These are phyloP conservation scores for Phytopythium delawarense DNA, from an alignment of 352 stramenopile genomes.

Conservation along the genomic window DNA sequence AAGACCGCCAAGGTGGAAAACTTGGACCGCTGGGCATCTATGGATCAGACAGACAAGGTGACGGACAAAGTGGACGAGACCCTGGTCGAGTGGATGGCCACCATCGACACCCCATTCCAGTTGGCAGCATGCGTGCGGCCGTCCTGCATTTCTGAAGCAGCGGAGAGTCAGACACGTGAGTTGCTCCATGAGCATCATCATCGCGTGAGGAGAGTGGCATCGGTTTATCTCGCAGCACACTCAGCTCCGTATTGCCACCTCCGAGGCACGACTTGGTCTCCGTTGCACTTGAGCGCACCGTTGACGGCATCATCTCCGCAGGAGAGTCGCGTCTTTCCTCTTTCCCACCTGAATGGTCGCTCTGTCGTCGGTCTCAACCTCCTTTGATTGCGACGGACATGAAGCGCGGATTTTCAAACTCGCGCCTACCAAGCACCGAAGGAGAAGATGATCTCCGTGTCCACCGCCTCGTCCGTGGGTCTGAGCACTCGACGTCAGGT, in stretches of 20 bases:
- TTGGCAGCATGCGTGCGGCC: too few relatives aligned
- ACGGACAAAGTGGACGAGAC: too few relatives aligned
- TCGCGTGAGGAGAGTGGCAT: background rate
- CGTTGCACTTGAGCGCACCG: background rate
- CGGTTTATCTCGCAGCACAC: background rate
- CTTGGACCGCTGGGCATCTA: too few relatives aligned
- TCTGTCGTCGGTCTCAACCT: too few relatives aligned
- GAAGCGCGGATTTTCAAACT: background rate
- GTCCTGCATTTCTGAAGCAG: too few relatives aligned
- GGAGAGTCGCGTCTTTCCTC: background rate
- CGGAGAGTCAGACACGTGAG: too few relatives aligned
- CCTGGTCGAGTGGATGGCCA: too few relatives aligned
- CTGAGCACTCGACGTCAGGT: slow-evolving; percentile 42
- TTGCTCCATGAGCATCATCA: background rate
- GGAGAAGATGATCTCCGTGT: slow-evolving; percentile 14
- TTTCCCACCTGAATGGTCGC: background rate
- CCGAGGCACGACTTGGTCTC: background rate
- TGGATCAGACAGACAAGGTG: too few relatives aligned
- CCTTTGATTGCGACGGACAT: too few relatives aligned
- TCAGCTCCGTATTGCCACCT: background rate
- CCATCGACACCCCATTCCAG: too few relatives aligned
- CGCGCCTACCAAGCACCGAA: background rate
- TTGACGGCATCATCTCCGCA: slow-evolving; percentile 6
- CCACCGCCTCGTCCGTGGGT: slow-evolving; percentile 21
- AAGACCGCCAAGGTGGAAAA: too few relatives aligned